phyloP scores from a whole-genome alignment of 2,329 filamentous ascomycete species.

The Sporothrix pseudoabietina region DNA sequence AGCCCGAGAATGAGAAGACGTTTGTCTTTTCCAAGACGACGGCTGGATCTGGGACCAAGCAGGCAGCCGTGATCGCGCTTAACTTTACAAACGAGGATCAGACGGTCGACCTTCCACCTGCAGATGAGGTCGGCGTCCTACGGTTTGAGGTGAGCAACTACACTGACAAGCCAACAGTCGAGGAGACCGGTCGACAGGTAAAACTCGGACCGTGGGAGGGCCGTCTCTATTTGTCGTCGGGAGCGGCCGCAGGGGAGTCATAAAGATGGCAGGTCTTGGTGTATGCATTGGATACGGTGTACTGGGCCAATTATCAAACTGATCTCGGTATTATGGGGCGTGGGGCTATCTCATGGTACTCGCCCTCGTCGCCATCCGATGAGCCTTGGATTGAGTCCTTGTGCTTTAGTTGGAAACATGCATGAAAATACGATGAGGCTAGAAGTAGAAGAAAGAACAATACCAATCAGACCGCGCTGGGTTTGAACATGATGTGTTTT shows the following conservation, averaged over 20 bases:
- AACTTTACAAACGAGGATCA: slow-evolving; percentile 50
- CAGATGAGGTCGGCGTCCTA: slow-evolving; percentile 33
- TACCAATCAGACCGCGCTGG: not conserved
- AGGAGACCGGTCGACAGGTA: slow-evolving; percentile 26
- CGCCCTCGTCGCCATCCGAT: not conserved
- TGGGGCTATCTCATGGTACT: not conserved
- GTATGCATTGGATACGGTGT: not conserved
- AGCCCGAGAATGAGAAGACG: slow-evolving; percentile 49
- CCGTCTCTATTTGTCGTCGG: slow-evolving; percentile 39
- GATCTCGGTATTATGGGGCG: not conserved
- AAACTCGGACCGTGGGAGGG: slow-evolving; percentile 44
- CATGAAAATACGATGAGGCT: not conserved
- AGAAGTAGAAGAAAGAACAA: not conserved
- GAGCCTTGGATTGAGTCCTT: not conserved
- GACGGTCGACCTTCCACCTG: slow-evolving; percentile 37
- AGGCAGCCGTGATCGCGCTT: slow-evolving; percentile 43
- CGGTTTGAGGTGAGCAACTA: slow-evolving; percentile 41
- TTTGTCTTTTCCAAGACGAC: slow-evolving; percentile 50
- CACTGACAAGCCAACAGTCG: slow-evolving; percentile 34
- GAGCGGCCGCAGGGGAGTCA: not conserved
- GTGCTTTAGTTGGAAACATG: not conserved
- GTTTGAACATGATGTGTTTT: not conserved
- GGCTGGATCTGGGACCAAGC: slow-evolving; percentile 11
- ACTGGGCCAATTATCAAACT: not conserved
- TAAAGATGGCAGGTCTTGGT: not conserved